Conservation (phyloP, 176 grass and related monocot genomes). For the Cenchrus americanus region DNA sequence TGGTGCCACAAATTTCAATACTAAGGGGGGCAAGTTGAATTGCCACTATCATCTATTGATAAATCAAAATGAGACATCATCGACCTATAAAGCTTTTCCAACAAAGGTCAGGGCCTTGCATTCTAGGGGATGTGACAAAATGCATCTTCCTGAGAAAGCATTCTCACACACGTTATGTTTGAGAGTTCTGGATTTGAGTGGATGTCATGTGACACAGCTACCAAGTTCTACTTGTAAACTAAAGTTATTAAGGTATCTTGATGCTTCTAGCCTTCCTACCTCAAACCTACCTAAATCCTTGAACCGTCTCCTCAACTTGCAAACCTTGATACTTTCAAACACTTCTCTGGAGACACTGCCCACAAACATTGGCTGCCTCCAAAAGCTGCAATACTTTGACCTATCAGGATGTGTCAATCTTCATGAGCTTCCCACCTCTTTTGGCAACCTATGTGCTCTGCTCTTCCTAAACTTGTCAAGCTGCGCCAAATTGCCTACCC, state of each 20-base stretch:
- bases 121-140: neutral
- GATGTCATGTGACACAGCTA: constrained; percentile 26
- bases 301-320: constrained; percentile 23
- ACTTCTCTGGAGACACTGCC: constrained; percentile 34
- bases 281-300: constrained; percentile 44
- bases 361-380: constrained; percentile 31
- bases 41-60: constrained; percentile 33
- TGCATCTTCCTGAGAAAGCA: constrained; percentile 1
- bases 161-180: constrained; percentile 22
- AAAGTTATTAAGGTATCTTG: constrained; percentile 51
- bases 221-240: constrained; percentile 42
- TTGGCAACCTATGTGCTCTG: neutral
- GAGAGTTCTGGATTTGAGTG: constrained; percentile 54
- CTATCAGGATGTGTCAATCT: constrained; percentile 29
- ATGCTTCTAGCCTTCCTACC: constrained; percentile 40
- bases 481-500: neutral
- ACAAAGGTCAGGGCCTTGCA: constrained; percentile 42
- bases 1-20: neutral
- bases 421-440: neutral
- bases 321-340: constrained; percentile 42
- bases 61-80: neutral
- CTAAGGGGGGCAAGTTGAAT: neutral
- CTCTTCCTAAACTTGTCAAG: constrained; percentile 43
- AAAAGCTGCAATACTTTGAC: constrained; percentile 44
- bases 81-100: neutral